Evolutionary conservation across 257 asterid species (phyloP).

Genomic region (Solanum appendiculatum): DNA sequence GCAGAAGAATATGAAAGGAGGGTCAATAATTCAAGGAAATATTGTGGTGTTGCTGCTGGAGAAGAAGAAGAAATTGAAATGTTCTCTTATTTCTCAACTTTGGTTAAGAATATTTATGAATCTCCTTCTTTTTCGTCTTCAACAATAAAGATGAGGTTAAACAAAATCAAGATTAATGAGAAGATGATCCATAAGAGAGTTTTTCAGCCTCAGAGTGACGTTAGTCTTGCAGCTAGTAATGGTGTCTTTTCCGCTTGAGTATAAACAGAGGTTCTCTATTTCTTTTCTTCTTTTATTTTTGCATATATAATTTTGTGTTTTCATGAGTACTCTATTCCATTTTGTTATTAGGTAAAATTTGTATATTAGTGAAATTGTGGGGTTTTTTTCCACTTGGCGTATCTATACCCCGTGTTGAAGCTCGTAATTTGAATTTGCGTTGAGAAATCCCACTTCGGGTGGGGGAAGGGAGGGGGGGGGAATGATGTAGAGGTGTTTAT

Average conservation of each 20-base stretch:
- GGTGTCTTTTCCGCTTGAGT: neutral
- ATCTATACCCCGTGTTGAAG: neutral
- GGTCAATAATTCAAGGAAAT: conserved; percentile 40
- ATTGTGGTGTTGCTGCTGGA: conserved; percentile 15
- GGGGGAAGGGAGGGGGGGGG: no score
- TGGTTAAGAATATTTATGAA: conserved; percentile 21
- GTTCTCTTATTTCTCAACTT: conserved; percentile 26
- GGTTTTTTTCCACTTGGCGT: no score
- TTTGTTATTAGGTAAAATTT: neutral
- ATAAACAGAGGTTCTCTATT: neutral
- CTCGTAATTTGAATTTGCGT: neutral
- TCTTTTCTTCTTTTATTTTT: neutral
- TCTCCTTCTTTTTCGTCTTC: conserved; percentile 8
- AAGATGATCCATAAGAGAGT: neutral
- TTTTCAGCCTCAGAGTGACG: neutral
- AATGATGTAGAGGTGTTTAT: no score
- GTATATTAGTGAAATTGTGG: neutral
- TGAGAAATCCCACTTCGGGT: neutral
- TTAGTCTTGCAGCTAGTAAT: neutral
- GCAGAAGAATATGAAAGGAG: conserved; percentile 81
- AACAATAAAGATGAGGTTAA: neutral
- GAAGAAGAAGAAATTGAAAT: conserved; percentile 34
- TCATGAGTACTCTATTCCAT: neutral
- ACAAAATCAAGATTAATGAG: neutral
- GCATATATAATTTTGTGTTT: neutral